A percentile compares a stretch with the other conserved stretches of the same genome.
Evolutionary conservation across 176 grass and related monocot species (phyloP).

Genomic region (Eragrostis curvula): DNA sequence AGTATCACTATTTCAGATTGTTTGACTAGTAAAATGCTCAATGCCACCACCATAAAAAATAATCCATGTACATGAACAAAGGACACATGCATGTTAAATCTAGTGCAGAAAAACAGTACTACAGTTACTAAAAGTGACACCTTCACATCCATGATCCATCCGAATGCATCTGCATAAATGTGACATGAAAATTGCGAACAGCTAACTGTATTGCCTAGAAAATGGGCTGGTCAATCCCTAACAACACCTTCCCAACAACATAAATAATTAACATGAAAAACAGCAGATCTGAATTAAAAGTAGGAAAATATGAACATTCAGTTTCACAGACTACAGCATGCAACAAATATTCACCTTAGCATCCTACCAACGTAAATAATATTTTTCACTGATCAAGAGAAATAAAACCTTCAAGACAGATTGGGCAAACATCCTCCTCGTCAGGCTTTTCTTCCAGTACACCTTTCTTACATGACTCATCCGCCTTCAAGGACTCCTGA

Average conservation of each 20-base stretch:
- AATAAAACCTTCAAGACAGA: conserved; percentile 92
- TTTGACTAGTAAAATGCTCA: conserved; percentile 19
- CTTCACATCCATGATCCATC: neutral
- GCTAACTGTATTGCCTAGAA: neutral
- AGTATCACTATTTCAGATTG: conserved; percentile 1
- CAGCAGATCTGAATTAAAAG: neutral
- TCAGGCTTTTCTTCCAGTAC: conserved; percentile 45
- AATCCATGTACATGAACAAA: neutral
- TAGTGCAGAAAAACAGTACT: neutral
- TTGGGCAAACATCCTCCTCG: conserved; percentile 95
- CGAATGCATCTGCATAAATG: neutral
- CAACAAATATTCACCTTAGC: conserved; percentile 32
- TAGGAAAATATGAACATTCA: conserved; percentile 28
- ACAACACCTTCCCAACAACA: neutral
- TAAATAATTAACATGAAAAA: neutral
- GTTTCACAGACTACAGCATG: neutral
- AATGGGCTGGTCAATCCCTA: neutral
- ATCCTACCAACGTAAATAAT: conserved; percentile 16
- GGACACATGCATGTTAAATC: neutral
- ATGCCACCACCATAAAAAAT: neutral
- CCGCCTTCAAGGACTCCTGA: conserved; percentile 56
- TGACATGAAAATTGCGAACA: neutral
- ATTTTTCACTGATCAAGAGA: conserved; percentile 23
- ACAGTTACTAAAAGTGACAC: neutral
- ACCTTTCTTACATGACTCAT: conserved; percentile 58